Evolutionary conservation across 306 rosid species (phyloP).

Genomic region (Dryas drummondii): DNA sequence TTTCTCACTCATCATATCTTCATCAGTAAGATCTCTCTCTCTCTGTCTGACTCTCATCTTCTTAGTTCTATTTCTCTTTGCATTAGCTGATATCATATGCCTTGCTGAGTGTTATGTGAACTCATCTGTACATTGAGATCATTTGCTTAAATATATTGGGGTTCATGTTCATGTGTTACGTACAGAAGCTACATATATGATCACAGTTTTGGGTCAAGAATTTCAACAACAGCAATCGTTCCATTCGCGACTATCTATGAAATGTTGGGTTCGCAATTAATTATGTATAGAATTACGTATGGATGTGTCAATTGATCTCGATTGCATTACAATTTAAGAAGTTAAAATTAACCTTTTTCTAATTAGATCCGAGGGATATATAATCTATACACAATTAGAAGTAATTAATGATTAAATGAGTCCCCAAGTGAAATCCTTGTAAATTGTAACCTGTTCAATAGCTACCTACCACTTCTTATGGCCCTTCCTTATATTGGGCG

Average conservation of each 20-base stretch:
- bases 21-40: slow-evolving; percentile 9
- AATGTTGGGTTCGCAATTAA: not conserved
- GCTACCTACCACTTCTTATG: too few relatives aligned
- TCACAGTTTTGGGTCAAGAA: not conserved
- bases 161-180: not conserved
- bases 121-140: not conserved
- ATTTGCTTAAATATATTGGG: not conserved
- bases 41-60: not conserved
- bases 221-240: not conserved
- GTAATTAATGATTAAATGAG: too few relatives aligned
- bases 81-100: not conserved
- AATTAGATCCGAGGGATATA: not conserved
- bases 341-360: not conserved
- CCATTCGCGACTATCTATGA: not conserved
- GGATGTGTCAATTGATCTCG: too few relatives aligned
- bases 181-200: not conserved
- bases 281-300: too few relatives aligned
- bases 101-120: not conserved
- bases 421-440: not conserved
- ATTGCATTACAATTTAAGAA: too few relatives aligned
- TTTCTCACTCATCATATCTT: not conserved
- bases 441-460: not conserved
- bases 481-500: too few relatives aligned
- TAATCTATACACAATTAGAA: too few relatives aligned
- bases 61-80: not conserved